These are phyloP conservation scores for Umbilicaria muhlenbergii DNA, from an alignment of 495 filamentous ascomycete species.

Conservation along the genomic window DNA sequence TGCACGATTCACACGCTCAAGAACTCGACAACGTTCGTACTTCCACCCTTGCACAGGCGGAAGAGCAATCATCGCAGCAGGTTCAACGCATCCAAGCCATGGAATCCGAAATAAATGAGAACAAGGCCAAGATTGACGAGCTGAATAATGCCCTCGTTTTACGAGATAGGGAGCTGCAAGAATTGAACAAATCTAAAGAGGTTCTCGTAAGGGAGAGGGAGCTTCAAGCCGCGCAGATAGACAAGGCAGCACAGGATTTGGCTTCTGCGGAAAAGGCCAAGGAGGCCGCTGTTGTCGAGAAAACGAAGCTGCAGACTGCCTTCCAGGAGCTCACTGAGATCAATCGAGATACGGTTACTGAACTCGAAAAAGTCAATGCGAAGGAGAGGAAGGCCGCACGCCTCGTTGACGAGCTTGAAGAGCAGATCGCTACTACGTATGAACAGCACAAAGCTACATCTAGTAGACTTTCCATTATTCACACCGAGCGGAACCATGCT, in stretches of 20 bases:
- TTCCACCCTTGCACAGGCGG: conserved; percentile 24
- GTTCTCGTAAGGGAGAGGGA: conserved; percentile 26
- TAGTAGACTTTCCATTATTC: conserved; percentile 59
- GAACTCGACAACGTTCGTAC: conserved; percentile 34
- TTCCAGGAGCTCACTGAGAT: conserved; percentile 54
- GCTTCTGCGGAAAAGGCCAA: conserved; percentile 23
- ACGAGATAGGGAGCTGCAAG: conserved; percentile 27
- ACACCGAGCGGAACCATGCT: conserved; percentile 35
- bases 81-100: too few relatives aligned
- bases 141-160: conserved; percentile 39
- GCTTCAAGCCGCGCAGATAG: conserved; percentile 39
- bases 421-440: conserved; percentile 87
- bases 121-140: conserved; percentile 40
- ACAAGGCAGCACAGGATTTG: conserved; percentile 24
- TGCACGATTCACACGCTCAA: conserved; percentile 36
- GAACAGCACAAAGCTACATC: conserved; percentile 73
- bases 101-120: conserved; percentile 18
- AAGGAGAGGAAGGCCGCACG: conserved; percentile 75
- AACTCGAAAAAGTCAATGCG: conserved; percentile 39
- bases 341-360: conserved; percentile 50
- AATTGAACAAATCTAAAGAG: conserved; percentile 30
- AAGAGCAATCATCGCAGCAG: conserved; percentile 24
- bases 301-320: conserved; percentile 39
- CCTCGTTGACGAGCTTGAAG: conserved; percentile 88
- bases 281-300: conserved; percentile 23